These are phyloP conservation scores for Flueggea neowawraea DNA, from an alignment of 441 rosid species.

Conservation along the genomic window DNA sequence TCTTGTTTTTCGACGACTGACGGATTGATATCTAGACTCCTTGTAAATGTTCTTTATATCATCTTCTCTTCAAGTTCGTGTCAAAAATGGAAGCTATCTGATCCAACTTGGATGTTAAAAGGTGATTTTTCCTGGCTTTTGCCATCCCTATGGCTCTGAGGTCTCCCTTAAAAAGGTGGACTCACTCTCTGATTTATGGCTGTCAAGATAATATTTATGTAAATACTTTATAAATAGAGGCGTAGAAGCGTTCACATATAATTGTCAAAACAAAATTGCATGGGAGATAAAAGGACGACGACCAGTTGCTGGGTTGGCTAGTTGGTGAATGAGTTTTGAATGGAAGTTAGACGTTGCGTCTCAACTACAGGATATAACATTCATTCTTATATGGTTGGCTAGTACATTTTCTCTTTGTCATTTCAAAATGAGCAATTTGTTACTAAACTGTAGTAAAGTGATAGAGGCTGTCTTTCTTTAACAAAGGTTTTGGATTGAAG, in stretches of 20 bases:
- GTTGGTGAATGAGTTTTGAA: conserved; percentile 37
- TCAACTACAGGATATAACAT: no score
- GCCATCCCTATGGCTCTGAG: conserved; percentile 19
- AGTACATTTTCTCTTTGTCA: no score
- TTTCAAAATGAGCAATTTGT: no score
- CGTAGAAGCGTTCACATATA: background rate
- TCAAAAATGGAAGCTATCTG: conserved; percentile 4
- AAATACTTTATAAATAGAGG: background rate
- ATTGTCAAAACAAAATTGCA: background rate
- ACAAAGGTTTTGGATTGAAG: no score
- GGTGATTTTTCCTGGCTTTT: conserved; percentile 10
- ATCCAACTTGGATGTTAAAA: background rate
- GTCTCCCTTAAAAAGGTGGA: background rate
- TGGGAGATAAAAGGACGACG: conserved; percentile 7
- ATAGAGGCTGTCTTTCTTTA: no score
- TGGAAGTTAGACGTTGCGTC: conserved; percentile 15
- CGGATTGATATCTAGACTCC: conserved; percentile 14
- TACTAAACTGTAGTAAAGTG: no score
- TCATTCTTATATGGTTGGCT: no score
- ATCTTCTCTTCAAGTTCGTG: conserved; percentile 8
- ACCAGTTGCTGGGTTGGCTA: conserved; percentile 20
- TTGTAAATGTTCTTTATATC: conserved; percentile 29
- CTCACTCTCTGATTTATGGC: background rate
- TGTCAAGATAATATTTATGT: background rate
- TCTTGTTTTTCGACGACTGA: background rate